A percentile compares a stretch with the other conserved stretches of the same genome.
Evolutionary conservation across 2,329 filamentous ascomycete species (phyloP).

Genomic region (Arthrobotrys conoides): DNA sequence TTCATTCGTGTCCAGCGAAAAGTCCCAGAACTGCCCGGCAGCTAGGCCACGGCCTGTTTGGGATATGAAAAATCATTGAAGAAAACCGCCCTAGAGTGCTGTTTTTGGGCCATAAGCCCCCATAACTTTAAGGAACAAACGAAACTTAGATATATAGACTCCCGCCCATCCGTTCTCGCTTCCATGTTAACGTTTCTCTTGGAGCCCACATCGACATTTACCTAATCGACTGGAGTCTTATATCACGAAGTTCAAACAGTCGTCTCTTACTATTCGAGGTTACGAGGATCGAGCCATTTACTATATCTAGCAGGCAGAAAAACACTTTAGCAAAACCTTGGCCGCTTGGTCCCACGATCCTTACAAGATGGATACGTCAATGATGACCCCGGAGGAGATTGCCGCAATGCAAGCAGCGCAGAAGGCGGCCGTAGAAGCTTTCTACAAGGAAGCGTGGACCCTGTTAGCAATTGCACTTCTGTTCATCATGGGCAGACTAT

Average conservation of each 20-base stretch:
- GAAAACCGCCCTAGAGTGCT: conserved; percentile 21
- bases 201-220: conserved; percentile 50
- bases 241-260: conserved; percentile 42
- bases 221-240: conserved; percentile 56
- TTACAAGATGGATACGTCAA: conserved; percentile 44
- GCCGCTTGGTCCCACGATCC: conserved; percentile 19
- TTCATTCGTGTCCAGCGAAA: conserved; percentile 46
- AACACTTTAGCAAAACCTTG: conserved; percentile 5
- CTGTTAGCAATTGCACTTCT: conserved; percentile 71
- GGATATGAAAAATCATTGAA: conserved; percentile 39
- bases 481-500: conserved; percentile 71
- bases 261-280: conserved; percentile 22
- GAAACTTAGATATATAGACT: conserved; percentile 61
- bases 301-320: conserved; percentile 24
- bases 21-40: conserved; percentile 36
- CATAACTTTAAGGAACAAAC: conserved; percentile 45
- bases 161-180: conserved; percentile 50
- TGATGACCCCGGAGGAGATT: conserved; percentile 58
- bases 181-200: conserved; percentile 42
- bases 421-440: conserved; percentile 62
- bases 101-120: conserved; percentile 28
- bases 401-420: conserved; percentile 56
- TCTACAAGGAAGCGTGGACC: conserved; percentile 70
- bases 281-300: conserved; percentile 19
- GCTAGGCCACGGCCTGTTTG: conserved; percentile 45